Conservation (phyloP, 768 basidiomycete genomes). For the Mycena galericulata region DNA sequence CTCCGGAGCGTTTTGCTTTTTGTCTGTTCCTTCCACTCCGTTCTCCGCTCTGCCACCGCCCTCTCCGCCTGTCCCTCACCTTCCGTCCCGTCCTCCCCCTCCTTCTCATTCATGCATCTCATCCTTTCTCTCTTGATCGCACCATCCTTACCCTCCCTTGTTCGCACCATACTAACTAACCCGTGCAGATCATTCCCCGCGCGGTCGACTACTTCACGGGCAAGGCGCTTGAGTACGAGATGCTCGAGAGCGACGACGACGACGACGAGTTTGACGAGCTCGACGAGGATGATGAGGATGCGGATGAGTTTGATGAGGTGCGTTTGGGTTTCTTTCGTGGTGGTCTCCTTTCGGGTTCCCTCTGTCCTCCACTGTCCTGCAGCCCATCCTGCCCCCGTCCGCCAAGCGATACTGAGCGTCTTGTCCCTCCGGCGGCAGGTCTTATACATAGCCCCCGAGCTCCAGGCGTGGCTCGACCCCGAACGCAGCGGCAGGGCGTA, state of each 20-base stretch:
- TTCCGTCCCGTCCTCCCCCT: neutral
- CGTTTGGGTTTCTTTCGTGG: constrained; percentile 44
- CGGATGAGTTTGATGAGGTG: constrained; percentile 69
- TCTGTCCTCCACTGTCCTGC: too few species aligned
- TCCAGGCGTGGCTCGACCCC: too few species aligned
- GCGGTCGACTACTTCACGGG: constrained; percentile 98
- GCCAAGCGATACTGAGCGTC: too few species aligned
- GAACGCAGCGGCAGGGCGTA: too few species aligned
- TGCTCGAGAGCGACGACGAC: constrained; percentile 66
- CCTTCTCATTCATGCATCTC: neutral
- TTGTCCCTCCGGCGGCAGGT: too few species aligned
- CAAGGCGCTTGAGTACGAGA: constrained; percentile 90
- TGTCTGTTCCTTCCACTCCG: neutral
- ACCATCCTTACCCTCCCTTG: neutral
- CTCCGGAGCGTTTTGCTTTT: too few species aligned
- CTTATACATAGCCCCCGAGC: too few species aligned
- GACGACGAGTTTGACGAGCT: constrained; percentile 72
- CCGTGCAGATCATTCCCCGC: constrained; percentile 85
- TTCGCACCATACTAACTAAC: neutral
- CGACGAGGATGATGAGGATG: constrained; percentile 64
- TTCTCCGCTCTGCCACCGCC: too few species aligned
- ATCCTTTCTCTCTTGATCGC: neutral
- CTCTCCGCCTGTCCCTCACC: too few species aligned
- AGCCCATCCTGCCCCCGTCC: too few species aligned
- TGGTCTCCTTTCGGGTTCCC: constrained; percentile 32